Evolutionary conservation across 768 basidiomycete species (phyloP), one percentile per base, ranked within the genome.

Genomic region (Mycena vulgaris): DNA sequence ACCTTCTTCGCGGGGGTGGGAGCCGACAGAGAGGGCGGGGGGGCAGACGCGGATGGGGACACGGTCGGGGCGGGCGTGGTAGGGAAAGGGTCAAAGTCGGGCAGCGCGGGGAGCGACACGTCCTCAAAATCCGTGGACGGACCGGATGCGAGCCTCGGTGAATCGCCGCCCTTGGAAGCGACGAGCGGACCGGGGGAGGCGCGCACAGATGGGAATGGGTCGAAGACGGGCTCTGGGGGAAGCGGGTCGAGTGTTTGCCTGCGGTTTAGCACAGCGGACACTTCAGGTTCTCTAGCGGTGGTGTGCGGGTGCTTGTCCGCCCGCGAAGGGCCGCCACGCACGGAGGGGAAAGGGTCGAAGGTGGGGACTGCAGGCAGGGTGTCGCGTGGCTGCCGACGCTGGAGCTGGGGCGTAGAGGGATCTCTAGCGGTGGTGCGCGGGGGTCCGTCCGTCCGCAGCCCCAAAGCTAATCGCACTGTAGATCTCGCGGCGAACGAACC

Each of bases 281-380:
- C 27, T 16, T n/a, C n/a, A n/a, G n/a, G n/a, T n/a, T n/a, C n/a
- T n/a, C n/a, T n/a, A n/a, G n/a, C n/a, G n/a, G n/a, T n/a, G n/a
- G n/a, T n/a, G n/a, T n/a, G n/a, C 3, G 47, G 25, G 47, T 48
- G 23, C 16, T 35, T 21, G 30, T 28, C 45, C 45, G 58, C 35
- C 35, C 35, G 35, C 35, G 58, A 33, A 47, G 58, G 40, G 19
- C 14, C 51, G 21, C 49, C 30, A 23, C 19, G 37, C 28, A 42
- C 27, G 27, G 39, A 40, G 19, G 51, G 52, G 27, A 64, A 64
- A 0, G 63, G 52, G 31, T 56, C 53, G 23, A 57, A 57, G 52
- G 42, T 31, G 11, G 63, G 63, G 13, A 23, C 31, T 23, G 40
- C 14, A 30, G 53, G 40, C 9, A 64, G 40, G 10, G 21, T 2